Percentiles rank a stretch among this genome's conserved stretches.
These are phyloP conservation scores for Eucalyptus shirleyi DNA, from an alignment of 345 rosid genomes.

Conservation along the genomic window DNA sequence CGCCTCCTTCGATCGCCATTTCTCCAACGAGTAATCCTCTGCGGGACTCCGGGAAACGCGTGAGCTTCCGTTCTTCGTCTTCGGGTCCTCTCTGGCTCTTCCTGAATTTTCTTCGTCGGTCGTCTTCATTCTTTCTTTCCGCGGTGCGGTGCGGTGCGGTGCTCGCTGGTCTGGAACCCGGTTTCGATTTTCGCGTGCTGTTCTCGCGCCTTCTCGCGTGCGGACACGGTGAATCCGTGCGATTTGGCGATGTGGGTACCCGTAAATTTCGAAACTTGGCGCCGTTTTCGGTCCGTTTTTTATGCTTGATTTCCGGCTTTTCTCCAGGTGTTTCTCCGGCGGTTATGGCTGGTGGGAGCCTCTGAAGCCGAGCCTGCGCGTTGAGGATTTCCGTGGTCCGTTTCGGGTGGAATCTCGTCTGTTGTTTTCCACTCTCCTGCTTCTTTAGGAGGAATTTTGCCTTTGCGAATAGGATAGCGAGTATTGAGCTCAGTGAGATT, in stretches of 20 bases:
- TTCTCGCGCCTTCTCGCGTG: neutral
- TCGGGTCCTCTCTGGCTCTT: neutral
- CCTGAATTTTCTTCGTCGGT: neutral
- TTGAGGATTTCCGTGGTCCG: neutral
- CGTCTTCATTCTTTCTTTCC: neutral
- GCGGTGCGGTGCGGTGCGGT: neutral
- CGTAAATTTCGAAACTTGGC: neutral
- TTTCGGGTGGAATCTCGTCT: neutral
- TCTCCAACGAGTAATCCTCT: neutral
- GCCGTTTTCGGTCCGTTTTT: neutral
- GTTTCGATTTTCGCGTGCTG: neutral
- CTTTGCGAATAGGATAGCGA: neutral
- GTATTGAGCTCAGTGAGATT: neutral
- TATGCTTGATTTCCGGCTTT: neutral
- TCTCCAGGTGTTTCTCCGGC: neutral
- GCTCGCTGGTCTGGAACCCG: neutral
- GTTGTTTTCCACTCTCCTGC: neutral
- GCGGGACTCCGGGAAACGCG: neutral
- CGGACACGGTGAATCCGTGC: neutral
- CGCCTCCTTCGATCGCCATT: neutral
- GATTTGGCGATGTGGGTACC: neutral
- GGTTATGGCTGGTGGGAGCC: neutral
- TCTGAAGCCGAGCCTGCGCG: neutral
- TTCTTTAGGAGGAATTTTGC: neutral
- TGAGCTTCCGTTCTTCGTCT: neutral